These are phyloP conservation scores for Phytopythium oedochilum DNA, from an alignment of 352 stramenopile genomes.

Conservation along the genomic window DNA sequence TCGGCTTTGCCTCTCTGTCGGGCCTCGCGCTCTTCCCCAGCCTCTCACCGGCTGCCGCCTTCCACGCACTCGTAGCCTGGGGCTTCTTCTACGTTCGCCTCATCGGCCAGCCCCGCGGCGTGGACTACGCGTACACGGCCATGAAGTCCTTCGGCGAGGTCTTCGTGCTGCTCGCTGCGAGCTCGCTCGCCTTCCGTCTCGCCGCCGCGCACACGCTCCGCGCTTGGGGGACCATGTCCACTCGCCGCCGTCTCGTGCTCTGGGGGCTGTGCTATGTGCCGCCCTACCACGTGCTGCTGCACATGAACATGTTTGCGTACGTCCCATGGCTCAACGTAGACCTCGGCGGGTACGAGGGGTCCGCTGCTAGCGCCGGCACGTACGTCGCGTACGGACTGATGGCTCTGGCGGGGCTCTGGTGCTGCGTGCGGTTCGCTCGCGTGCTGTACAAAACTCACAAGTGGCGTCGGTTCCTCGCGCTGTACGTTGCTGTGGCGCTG, in stretches of 20 bases:
- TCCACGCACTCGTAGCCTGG: conserved; percentile 47
- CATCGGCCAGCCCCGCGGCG: conserved; percentile 48
- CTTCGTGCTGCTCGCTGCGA: conserved; percentile 55
- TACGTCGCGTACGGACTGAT: conserved; percentile 54
- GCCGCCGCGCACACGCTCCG: conserved; percentile 40
- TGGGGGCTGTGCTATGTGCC: conserved; percentile 64
- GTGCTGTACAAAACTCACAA: conserved; percentile 34
- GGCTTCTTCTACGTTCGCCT: conserved; percentile 74
- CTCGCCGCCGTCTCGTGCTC: conserved; percentile 33
- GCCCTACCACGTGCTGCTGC: conserved; percentile 65
- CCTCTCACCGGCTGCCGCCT: conserved; percentile 36
- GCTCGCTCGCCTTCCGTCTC: conserved; percentile 35
- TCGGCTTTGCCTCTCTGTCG: conserved; percentile 25
- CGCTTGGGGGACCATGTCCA: conserved; percentile 25
- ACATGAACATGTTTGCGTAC: conserved; percentile 73
- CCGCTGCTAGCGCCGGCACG: conserved; percentile 38
- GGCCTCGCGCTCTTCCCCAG: conserved; percentile 51
- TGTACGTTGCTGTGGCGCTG: conserved; percentile 29
- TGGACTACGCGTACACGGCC: conserved; percentile 51
- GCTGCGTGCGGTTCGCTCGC: conserved; percentile 29
- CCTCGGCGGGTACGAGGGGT: conserved; percentile 55
- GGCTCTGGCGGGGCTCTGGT: conserved; percentile 20
- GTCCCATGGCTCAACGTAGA: conserved; percentile 71
- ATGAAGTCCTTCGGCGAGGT: conserved; percentile 54
- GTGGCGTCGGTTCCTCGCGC: conserved; percentile 30